Percentiles rank a stretch among this genome's conserved stretches.
phyloP scores from a whole-genome alignment of 139 green algal species.

The Desmodesmus armatus region DNA sequence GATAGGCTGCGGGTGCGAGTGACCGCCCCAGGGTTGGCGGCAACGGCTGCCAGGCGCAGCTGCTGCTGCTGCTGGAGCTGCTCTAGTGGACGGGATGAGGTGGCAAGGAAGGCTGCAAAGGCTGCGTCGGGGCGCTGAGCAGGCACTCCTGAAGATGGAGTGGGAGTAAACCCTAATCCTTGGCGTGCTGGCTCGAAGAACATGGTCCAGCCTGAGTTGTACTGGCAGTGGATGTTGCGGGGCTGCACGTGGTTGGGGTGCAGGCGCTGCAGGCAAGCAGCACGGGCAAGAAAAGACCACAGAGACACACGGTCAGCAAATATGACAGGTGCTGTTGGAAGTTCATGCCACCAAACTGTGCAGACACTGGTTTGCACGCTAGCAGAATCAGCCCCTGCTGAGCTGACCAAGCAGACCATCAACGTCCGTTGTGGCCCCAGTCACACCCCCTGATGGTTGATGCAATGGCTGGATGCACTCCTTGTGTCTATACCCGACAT shows the following conservation, averaged over 20 bases:
- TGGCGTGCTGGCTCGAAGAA: conserved; percentile 34
- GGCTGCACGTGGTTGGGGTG: conserved; percentile 50
- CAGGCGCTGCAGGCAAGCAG: conserved; percentile 30
- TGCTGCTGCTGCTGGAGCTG: conserved; percentile 26
- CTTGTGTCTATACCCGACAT: too few relatives aligned
- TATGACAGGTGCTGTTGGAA: too few relatives aligned
- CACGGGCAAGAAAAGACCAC: too few relatives aligned
- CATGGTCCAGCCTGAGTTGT: conserved; percentile 40
- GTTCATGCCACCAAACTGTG: too few relatives aligned
- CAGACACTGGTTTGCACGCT: too few relatives aligned
- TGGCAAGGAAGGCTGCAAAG: conserved; percentile 30
- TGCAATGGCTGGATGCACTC: too few relatives aligned
- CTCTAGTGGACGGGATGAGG: conserved; percentile 24
- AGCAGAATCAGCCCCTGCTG: too few relatives aligned
- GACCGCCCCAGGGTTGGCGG: not conserved
- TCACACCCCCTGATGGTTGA: too few relatives aligned
- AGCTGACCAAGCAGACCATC: too few relatives aligned
- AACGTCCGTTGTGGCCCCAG: too few relatives aligned
- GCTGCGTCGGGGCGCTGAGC: not conserved
- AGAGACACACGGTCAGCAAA: too few relatives aligned
- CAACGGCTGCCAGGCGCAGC: not conserved
- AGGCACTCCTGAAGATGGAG: conserved; percentile 10
- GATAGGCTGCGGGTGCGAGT: not conserved
- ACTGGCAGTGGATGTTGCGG: conserved; percentile 29
- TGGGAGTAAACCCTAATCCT: not conserved